These are phyloP conservation scores for Rhodotorula sp. DNA, from an alignment of 1,284 basidiomycete species.

Conservation along the genomic window DNA sequence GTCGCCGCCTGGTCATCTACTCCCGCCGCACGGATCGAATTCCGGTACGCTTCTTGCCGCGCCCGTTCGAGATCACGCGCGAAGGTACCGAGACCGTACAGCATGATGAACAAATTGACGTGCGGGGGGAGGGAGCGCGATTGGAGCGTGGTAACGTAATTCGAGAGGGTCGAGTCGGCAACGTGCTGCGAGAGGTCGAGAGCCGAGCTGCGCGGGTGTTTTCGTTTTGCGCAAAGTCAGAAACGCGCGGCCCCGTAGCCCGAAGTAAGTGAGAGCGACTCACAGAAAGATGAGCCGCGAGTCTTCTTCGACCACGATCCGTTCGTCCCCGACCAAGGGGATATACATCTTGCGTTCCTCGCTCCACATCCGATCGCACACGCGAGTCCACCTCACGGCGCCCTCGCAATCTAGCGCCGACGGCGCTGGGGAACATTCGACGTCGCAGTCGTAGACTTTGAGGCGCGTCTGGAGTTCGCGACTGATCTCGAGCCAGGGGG, in stretches of 20 bases:
- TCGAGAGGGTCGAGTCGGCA: conserved; percentile 10
- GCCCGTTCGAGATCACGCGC: conserved; percentile 22
- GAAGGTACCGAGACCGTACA: conserved; percentile 25
- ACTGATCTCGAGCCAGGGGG: conserved; percentile 28
- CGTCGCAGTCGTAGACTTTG: conserved; percentile 8
- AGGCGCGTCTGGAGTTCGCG: conserved; percentile 7
- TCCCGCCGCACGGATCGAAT: neutral
- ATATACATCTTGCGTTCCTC: conserved; percentile 17
- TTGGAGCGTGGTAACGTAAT: conserved; percentile 22
- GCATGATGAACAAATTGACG: conserved; percentile 35
- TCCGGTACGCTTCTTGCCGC: conserved; percentile 24
- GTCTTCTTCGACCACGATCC: conserved; percentile 35
- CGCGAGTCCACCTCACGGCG: conserved; percentile 33
- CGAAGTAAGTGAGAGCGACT: neutral
- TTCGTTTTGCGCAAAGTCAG: neutral
- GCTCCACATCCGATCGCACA: conserved; percentile 31
- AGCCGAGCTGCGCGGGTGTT: conserved; percentile 20
- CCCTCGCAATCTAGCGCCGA: conserved; percentile 21
- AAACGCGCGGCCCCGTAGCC: neutral
- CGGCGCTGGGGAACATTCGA: conserved; percentile 17
- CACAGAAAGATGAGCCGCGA: conserved; percentile 35
- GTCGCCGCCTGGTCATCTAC: neutral
- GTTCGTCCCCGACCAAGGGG: conserved; percentile 16
- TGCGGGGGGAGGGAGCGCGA: conserved; percentile 15
- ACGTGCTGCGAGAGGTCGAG: conserved; percentile 29